phyloP scores from a whole-genome alignment of 305 asterid species.

The Solanum hybrid region DNA sequence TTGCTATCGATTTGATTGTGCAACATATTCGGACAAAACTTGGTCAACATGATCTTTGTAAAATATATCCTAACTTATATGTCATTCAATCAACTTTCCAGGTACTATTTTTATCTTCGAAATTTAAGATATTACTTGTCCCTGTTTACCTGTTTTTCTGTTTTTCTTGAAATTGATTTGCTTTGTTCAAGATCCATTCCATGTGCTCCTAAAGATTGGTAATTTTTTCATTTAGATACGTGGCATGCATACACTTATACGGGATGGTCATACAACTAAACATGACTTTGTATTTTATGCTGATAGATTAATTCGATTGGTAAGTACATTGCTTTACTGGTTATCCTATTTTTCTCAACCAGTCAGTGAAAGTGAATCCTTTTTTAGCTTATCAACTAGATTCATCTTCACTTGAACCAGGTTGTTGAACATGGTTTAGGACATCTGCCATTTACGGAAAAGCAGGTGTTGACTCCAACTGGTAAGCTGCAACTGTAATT shows the following conservation, averaged over 20 bases:
- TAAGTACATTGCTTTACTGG: constrained; percentile 11
- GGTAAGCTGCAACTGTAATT: constrained; percentile 39
- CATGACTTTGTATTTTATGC: constrained; percentile 48
- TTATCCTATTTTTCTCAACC: background rate
- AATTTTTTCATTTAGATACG: constrained; percentile 29
- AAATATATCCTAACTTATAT: constrained; percentile 84
- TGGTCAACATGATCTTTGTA: constrained; percentile 98
- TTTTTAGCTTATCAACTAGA: background rate
- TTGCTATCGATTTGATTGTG: constrained; percentile 96
- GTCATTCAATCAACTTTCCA: constrained; percentile 97
- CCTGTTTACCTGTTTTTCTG: constrained; percentile 2
- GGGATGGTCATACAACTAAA: constrained; percentile 40
- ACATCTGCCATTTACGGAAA: constrained; percentile 97
- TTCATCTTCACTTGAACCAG: constrained; percentile 26
- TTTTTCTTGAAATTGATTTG: background rate
- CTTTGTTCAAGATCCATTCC: background rate
- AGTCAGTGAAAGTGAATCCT: background rate
- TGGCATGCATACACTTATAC: constrained; percentile 54
- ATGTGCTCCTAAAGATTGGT: background rate
- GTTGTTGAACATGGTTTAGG: constrained; percentile 99
- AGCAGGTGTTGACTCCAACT: constrained; percentile 94
- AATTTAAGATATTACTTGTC: background rate
- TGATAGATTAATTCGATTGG: constrained; percentile 48
- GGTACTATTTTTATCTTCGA: constrained; percentile 34
- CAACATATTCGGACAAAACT: constrained; percentile 95